Evolutionary conservation across 2,329 filamentous ascomycete species (phyloP).

Genomic region (Aspergillus hiratsukae): DNA sequence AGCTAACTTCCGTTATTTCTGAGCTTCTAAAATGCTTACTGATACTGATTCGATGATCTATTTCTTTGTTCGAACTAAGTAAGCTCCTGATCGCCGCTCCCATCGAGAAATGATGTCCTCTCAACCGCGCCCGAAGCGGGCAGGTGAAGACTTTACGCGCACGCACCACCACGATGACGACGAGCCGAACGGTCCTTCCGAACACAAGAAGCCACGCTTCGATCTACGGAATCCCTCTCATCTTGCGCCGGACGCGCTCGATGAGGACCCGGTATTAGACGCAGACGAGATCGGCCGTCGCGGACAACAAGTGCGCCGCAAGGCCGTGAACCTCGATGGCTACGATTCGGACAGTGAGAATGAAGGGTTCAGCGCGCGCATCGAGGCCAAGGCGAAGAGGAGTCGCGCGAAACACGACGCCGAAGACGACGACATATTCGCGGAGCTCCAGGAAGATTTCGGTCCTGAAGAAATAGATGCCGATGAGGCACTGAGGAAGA

Average conservation of each 20-base stretch:
- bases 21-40: not conserved
- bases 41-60: not conserved
- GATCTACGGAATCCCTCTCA: constrained; percentile 92
- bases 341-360: constrained; percentile 93
- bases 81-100: not conserved
- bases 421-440: constrained; percentile 74
- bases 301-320: constrained; percentile 73
- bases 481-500: constrained; percentile 52
- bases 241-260: constrained; percentile 73
- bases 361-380: constrained; percentile 77
- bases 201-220: constrained; percentile 78
- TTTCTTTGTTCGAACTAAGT: not conserved
- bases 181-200: constrained; percentile 40
- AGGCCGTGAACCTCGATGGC: constrained; percentile 92
- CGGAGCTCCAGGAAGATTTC: constrained; percentile 59
- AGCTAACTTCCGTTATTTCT: not conserved
- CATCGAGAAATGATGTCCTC: constrained; percentile 46
- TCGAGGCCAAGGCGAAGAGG: constrained; percentile 53
- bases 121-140: constrained; percentile 75
- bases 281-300: constrained; percentile 84
- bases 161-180: constrained; percentile 61
- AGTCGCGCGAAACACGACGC: constrained; percentile 32
- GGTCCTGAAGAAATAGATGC: constrained; percentile 50
- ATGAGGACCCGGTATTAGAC: constrained; percentile 72
- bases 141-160: constrained; percentile 74